Base-by-base conservation (phyloP, 257 asterid species). In the Plantago ovata region DNA sequence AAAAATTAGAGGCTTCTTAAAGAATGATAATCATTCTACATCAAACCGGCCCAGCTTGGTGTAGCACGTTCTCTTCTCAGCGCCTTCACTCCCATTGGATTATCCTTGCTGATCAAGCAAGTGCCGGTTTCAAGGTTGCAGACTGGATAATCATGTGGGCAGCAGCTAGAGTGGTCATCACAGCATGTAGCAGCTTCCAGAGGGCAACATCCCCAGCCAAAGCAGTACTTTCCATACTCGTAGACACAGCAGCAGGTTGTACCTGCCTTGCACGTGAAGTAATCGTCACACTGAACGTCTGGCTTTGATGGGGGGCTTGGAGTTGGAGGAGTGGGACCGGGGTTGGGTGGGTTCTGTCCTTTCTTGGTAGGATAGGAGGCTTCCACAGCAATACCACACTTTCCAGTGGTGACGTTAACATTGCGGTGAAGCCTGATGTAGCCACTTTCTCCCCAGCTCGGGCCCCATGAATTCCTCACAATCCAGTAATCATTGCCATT, bases 161-260 rank as follows among this genome's bases (percentile, higher is more conserved):
- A 91, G 80, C 98, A 91, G 66, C 93, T 87, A 8, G 68, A 69
- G 47, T 79, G 74, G 69, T 91, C 98, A 7, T 81, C 88, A 32
- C 98, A 87, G 81, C 98, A 91, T 3, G 95, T 83, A 18, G 98
- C 98, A 28, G 92, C 70, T 71, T 81, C 95, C 33, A 79, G 53
- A 0, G 98, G 96, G 75, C 98, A 91, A 67, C 98, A 91, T 43
- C 96, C 98, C 95, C 95, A 91, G 14, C 74, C 86, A 3, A 83
- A 78, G 83, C 98, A 91, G 45, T 13, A 60, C 10, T 48, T 59
- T 9, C 83, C 86, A 22, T 69, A 85, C 69, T 69, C 63, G 59
- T 74, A 87, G 13, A 75, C 53, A 41, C 98, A 91, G 73, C 98
- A 91, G 75, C 96, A 91, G 7, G 95, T 91, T 67, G 71, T 85